Evolutionary conservation across 2,329 filamentous ascomycete species (phyloP), one percentile per base, ranked within the genome.

Genomic region (Penicillium sp.): DNA sequence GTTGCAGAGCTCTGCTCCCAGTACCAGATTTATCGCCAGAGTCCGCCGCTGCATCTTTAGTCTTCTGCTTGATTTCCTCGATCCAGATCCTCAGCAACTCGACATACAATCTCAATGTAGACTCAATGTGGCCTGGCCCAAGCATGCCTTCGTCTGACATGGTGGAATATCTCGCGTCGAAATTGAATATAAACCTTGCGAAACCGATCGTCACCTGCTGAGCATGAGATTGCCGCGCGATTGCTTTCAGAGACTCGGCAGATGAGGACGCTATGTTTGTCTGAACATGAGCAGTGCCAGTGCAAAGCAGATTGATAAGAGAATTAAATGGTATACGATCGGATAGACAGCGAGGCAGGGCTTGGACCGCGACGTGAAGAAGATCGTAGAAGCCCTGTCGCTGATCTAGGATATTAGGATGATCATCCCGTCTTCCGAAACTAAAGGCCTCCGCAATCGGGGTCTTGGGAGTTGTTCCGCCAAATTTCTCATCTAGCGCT

Each of bases 61-160:
- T 87, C 64, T 93, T 95, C 55, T 86, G 83, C 63, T 87, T 86
- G 54, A 98, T 94, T 64, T 97, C 91, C 54, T 96, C 90, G 45
- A 96, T 95, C 93, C 94, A 98, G 34, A 98, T 96, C 55, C 89
- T 84, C 12, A 98, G 76, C 4, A 98, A 73, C 68, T 98, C 90
- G 28, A 97, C 88, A 62, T 98, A 98, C 10, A 98, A 77, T 55
- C 86, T 84, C 19, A 98, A 70, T 0, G 93, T 98, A 58, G 84
- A 95, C 66, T 98, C 93, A 49, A 98, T 96, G 63, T 98, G 93
- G 4, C 85, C 87, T 31, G 88, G 84, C 0, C 91, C 93, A 22
- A 98, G 81, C 84, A 98, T 93, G 2, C 93, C 93, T 29, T 94
- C 93, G 63, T 98, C 93, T 9, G 90, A 95, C 83, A 97, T 96